Evolutionary conservation across 257 asterid genomes (phyloP).

Genomic region (Anisodus acutangulus): DNA sequence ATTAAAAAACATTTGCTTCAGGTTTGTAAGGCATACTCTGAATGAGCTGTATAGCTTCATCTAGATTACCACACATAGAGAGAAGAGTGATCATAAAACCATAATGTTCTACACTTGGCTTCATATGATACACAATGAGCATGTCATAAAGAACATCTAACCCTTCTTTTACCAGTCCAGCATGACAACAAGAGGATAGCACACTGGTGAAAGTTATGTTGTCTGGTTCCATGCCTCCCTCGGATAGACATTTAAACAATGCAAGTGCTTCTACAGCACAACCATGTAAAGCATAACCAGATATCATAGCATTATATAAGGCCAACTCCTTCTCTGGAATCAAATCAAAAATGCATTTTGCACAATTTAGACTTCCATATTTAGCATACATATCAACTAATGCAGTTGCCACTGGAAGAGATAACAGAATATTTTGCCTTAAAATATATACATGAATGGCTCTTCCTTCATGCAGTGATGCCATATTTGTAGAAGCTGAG

Average conservation of each 20-base stretch:
- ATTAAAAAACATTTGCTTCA: constrained; percentile 32
- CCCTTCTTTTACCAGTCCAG: constrained; percentile 32
- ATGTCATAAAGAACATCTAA: constrained; percentile 29
- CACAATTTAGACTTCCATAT: constrained; percentile 32
- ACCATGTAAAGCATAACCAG: constrained; percentile 41
- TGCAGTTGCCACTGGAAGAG: constrained; percentile 33
- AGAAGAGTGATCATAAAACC: constrained; percentile 35
- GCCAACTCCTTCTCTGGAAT: constrained; percentile 26
- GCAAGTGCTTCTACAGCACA: constrained; percentile 35
- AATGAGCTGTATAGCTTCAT: constrained; percentile 30
- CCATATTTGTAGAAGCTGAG: constrained; percentile 36
- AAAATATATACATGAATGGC: constrained; percentile 33
- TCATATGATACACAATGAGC: constrained; percentile 27
- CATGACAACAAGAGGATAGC: constrained; percentile 39
- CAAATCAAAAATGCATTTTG: constrained; percentile 13
- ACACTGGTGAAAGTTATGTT: constrained; percentile 36
- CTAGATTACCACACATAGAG: constrained; percentile 27
- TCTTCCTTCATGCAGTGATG: constrained; percentile 32
- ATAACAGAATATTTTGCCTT: constrained; percentile 29
- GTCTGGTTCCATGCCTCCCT: constrained; percentile 34
- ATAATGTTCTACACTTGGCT: constrained; percentile 35
- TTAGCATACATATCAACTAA: constrained; percentile 41
- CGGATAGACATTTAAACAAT: constrained; percentile 25
- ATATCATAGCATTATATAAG: constrained; percentile 37
- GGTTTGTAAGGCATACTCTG: constrained; percentile 34